Conservation (phyloP, 257 asterid genomes). For the Datura wrightii region DNA sequence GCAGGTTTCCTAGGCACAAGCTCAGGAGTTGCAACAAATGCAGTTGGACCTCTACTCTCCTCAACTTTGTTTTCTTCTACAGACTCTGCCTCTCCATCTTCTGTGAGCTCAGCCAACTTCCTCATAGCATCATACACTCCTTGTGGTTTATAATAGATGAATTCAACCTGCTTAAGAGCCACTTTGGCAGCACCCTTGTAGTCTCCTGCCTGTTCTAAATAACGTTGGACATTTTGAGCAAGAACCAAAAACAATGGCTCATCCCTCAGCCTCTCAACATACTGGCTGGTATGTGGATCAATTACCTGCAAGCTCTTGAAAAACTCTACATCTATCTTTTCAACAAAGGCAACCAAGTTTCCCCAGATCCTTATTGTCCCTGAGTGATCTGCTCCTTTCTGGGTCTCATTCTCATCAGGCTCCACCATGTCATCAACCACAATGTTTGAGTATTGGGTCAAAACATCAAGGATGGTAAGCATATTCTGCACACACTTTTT, state of each 20-base stretch:
- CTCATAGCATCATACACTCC: constrained; percentile 95
- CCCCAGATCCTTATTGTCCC: constrained; percentile 95
- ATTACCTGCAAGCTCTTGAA: constrained; percentile 95
- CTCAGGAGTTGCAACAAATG: constrained; percentile 75
- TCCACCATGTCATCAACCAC: constrained; percentile 92
- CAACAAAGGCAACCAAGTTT: constrained; percentile 88
- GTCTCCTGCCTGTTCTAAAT: constrained; percentile 69
- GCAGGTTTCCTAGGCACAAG: constrained; percentile 84
- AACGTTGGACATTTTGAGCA: constrained; percentile 88
- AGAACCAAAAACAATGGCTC: constrained; percentile 85
- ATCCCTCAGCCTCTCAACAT: constrained; percentile 89
- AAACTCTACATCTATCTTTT: constrained; percentile 82
- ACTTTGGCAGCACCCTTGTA: constrained; percentile 90
- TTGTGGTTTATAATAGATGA: constrained; percentile 90
- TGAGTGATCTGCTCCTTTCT: constrained; percentile 70
- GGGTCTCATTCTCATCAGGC: constrained; percentile 91
- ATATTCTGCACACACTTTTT: constrained; percentile 82
- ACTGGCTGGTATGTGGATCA: constrained; percentile 96
- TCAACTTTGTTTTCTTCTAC: constrained; percentile 67
- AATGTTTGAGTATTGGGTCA: constrained; percentile 80
- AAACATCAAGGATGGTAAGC: constrained; percentile 72
- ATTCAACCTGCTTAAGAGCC: constrained; percentile 92
- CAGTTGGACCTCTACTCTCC: constrained; percentile 68
- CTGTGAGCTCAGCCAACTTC: constrained; percentile 76
- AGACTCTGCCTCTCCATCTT: constrained; percentile 53